Percentiles rank a stretch among this genome's conserved stretches.
These are phyloP conservation scores for Cenococcum geophilum DNA, from an alignment of 495 filamentous ascomycete genomes.

Conservation along the genomic window DNA sequence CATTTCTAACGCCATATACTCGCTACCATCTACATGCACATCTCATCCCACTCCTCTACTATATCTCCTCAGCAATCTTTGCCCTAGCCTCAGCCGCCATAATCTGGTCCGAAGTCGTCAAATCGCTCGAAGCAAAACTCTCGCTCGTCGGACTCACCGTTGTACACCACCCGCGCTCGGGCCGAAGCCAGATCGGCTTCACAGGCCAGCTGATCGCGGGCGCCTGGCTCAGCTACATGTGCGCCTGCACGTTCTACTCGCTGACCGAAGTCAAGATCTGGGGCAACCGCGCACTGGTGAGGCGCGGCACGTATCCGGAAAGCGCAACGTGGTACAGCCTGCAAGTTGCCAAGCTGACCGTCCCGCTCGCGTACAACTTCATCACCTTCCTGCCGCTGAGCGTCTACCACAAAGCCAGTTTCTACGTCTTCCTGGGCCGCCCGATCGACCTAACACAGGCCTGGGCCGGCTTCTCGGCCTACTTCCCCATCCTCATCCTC, in stretches of 20 bases:
- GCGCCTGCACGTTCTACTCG: conserved; percentile 71
- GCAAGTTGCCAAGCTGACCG: conserved; percentile 82
- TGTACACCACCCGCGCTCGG: conserved; percentile 63
- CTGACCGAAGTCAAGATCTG: conserved; percentile 88
- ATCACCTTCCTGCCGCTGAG: conserved; percentile 70
- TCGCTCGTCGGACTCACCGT: conserved; percentile 82
- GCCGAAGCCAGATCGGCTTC: conserved; percentile 68
- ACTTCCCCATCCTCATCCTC: conserved; percentile 82
- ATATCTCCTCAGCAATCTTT: conserved; percentile 58
- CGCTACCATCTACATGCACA: conserved; percentile 71
- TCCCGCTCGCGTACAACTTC: conserved; percentile 93
- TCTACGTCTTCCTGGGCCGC: conserved; percentile 78
- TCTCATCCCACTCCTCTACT: conserved; percentile 57
- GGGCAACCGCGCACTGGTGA: conserved; percentile 86
- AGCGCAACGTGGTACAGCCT: conserved; percentile 91
- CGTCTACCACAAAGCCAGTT: conserved; percentile 65
- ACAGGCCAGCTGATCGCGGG: conserved; percentile 77
- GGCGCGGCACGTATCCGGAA: conserved; percentile 82
- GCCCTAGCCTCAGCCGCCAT: conserved; percentile 71
- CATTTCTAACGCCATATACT: conserved; percentile 74
- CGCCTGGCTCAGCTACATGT: conserved; percentile 92
- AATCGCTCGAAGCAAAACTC: conserved; percentile 63
- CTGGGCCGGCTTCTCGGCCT: conserved; percentile 75
- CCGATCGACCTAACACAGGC: conserved; percentile 80
- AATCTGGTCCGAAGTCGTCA: conserved; percentile 87